phyloP scores from a whole-genome alignment of 305 asterid species.

The Solanum hybrid region DNA sequence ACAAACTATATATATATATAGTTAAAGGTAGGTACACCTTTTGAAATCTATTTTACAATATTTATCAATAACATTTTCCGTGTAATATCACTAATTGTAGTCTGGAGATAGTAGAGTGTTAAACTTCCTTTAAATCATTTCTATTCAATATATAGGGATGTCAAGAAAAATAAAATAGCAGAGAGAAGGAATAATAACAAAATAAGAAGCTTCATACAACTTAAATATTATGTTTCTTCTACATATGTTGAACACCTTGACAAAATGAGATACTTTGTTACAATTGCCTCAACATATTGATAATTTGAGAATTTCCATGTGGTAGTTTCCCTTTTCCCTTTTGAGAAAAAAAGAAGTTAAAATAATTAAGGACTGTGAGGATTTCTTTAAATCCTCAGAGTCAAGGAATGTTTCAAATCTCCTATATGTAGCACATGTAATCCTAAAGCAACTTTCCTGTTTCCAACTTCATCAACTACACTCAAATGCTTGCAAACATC shows the following conservation, averaged over 20 bases:
- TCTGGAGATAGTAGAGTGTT: not conserved
- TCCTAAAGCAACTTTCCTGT: too few relatives aligned
- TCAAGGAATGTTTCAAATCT: too few relatives aligned
- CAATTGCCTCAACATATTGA: constrained; percentile 3
- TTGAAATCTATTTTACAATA: not conserved
- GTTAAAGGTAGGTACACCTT: too few relatives aligned
- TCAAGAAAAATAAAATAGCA: not conserved
- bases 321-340: not conserved
- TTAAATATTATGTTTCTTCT: not conserved
- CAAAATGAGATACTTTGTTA: constrained; percentile 3
- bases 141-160: not conserved
- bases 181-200: not conserved
- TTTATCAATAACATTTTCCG: too few relatives aligned
- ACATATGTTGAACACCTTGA: not conserved
- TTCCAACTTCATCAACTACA: too few relatives aligned
- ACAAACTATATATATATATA: too few relatives aligned
- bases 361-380: not conserved
- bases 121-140: too few relatives aligned
- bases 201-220: not conserved
- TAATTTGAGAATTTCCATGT: not conserved
- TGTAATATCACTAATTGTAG: too few relatives aligned
- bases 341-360: not conserved
- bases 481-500: constrained; percentile 17
- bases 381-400: constrained; percentile 39
- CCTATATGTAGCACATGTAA: too few relatives aligned